phyloP scores from a whole-genome alignment of 2,329 filamentous ascomycete species.

The Nannizzia gypsea region DNA sequence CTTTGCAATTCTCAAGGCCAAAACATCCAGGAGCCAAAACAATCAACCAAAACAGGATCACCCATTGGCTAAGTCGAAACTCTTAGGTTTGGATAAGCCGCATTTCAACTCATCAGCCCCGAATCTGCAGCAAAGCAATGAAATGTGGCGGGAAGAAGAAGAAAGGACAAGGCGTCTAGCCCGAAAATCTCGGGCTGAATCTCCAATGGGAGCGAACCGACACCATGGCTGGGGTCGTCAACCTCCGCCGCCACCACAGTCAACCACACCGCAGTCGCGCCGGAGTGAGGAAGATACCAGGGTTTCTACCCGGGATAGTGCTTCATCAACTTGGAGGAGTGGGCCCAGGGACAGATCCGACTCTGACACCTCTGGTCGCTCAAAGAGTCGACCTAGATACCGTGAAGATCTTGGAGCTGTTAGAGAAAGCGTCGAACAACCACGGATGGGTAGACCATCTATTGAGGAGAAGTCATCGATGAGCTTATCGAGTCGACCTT shows the following conservation, averaged over 20 bases:
- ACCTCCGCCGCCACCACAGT: slow-evolving; percentile 6
- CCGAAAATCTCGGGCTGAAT: slow-evolving; percentile 29
- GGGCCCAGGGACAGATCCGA: slow-evolving; percentile 42
- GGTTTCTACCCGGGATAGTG: slow-evolving; percentile 19
- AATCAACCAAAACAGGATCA: slow-evolving; percentile 22
- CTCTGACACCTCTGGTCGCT: slow-evolving; percentile 43
- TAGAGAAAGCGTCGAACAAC: slow-evolving; percentile 32
- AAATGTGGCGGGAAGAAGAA: slow-evolving; percentile 29
- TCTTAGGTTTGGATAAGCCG: slow-evolving; percentile 28
- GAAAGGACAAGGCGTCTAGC: slow-evolving; percentile 23
- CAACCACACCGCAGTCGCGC: slow-evolving; percentile 13
- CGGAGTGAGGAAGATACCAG: slow-evolving; percentile 26
- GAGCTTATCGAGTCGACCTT: slow-evolving; percentile 27
- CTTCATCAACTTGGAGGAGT: slow-evolving; percentile 30
- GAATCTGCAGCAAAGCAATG: slow-evolving; percentile 23
- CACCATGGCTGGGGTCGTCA: slow-evolving; percentile 8
- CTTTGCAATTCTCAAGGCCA: slow-evolving; percentile 36
- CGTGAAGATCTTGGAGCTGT: slow-evolving; percentile 45
- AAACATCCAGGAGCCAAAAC: slow-evolving; percentile 24
- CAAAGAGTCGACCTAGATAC: slow-evolving; percentile 41
- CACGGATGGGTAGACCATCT: slow-evolving; percentile 19
- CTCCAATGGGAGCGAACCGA: slow-evolving; percentile 24
- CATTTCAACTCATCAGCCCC: slow-evolving; percentile 26
- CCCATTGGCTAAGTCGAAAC: slow-evolving; percentile 28
- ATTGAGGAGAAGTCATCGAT: slow-evolving; percentile 20